These are phyloP conservation scores for Cladosporium sp. DNA, from an alignment of 2,329 filamentous ascomycete species.

Conservation along the genomic window DNA sequence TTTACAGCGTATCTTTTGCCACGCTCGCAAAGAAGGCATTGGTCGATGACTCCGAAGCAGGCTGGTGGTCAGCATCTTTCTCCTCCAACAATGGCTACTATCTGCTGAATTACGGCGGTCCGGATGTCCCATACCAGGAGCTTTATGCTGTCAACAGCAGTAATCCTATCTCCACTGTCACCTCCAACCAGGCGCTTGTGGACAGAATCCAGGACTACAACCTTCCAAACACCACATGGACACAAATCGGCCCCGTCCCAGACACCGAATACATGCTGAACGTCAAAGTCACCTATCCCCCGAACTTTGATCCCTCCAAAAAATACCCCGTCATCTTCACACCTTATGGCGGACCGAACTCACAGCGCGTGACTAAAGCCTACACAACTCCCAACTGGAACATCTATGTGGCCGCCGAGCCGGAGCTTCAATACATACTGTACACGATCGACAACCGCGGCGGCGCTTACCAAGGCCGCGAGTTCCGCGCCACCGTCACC, in stretches of 20 bases:
- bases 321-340: slow-evolving; percentile 63
- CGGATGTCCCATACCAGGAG: slow-evolving; percentile 63
- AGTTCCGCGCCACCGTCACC: slow-evolving; percentile 54
- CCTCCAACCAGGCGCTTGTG: slow-evolving; percentile 54
- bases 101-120: slow-evolving; percentile 58
- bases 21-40: slow-evolving; percentile 51
- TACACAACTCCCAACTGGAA: slow-evolving; percentile 54
- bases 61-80: slow-evolving; percentile 60
- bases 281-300: slow-evolving; percentile 59
- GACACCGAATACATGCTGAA: slow-evolving; percentile 46
- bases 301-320: slow-evolving; percentile 56
- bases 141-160: slow-evolving; percentile 54
- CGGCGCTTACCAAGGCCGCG: slow-evolving; percentile 58
- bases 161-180: slow-evolving; percentile 52
- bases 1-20: slow-evolving; percentile 59
- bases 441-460: slow-evolving; percentile 64
- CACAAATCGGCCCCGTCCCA: slow-evolving; percentile 47
- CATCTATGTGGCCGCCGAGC: slow-evolving; percentile 60
- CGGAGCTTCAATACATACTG: slow-evolving; percentile 61
- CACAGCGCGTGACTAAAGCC: slow-evolving; percentile 54
- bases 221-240: slow-evolving; percentile 58
- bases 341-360: slow-evolving; percentile 61
- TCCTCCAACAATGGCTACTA: slow-evolving; percentile 58
- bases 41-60: slow-evolving; percentile 54
- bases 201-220: slow-evolving; percentile 53